These are phyloP conservation scores for Fusarium nurragi DNA, from an alignment of 2,329 filamentous ascomycete species.

Conservation along the genomic window DNA sequence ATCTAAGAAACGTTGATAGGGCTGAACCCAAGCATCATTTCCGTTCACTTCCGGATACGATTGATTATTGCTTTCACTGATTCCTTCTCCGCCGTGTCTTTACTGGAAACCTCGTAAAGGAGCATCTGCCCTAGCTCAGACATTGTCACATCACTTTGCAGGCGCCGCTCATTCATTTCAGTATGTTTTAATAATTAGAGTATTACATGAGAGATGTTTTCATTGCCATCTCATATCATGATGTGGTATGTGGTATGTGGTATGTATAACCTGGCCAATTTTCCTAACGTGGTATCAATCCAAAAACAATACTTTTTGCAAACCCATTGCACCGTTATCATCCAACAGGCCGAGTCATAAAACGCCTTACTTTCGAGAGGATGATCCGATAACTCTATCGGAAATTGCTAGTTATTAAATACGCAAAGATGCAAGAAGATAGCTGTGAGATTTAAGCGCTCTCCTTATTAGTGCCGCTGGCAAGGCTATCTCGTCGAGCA, in stretches of 20 bases:
- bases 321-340: constrained; percentile 11
- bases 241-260: neutral
- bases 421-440: neutral
- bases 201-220: constrained; percentile 23
- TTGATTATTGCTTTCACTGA: neutral
- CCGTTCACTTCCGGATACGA: neutral
- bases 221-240: constrained; percentile 15
- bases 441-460: constrained; percentile 15
- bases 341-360: constrained; percentile 17
- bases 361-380: constrained; percentile 18
- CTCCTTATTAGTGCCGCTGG: constrained; percentile 33
- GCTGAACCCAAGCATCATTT: neutral
- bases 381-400: constrained; percentile 1
- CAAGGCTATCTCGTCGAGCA: constrained; percentile 36
- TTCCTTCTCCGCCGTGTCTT: too few species aligned
- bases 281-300: constrained; percentile 14
- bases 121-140: neutral
- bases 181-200: constrained; percentile 16
- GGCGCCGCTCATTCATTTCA: neutral
- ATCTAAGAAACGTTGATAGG: neutral
- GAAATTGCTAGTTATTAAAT: neutral
- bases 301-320: constrained; percentile 22
- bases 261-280: constrained; percentile 7
- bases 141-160: neutral
- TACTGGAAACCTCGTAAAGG: neutral